These are phyloP conservation scores for Calonectria ilicicola DNA, from an alignment of 2,329 filamentous ascomycete species.

Conservation along the genomic window DNA sequence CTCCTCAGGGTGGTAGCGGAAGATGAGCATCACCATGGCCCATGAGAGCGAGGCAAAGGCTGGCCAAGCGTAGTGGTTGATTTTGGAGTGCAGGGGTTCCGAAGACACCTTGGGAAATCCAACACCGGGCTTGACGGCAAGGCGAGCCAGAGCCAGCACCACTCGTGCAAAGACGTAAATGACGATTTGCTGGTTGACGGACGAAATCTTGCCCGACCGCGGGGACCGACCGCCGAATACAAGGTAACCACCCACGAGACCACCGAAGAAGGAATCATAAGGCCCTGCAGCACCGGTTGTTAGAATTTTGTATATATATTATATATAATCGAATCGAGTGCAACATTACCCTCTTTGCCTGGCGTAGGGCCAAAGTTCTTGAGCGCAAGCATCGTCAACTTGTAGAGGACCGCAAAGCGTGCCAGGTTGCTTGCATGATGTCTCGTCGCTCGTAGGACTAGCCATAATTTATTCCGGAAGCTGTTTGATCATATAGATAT, in stretches of 20 bases:
- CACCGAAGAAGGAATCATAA: slow-evolving; percentile 88
- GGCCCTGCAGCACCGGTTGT: slow-evolving; percentile 58
- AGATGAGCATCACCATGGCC: slow-evolving; percentile 96
- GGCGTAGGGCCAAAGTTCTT: slow-evolving; percentile 69
- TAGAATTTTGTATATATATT: not conserved
- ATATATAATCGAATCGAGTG: not conserved
- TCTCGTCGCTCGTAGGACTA: slow-evolving; percentile 87
- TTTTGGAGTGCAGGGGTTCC: slow-evolving; percentile 59
- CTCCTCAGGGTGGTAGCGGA: slow-evolving; percentile 90
- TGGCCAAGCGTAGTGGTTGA: slow-evolving; percentile 86
- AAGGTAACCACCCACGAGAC: slow-evolving; percentile 89
- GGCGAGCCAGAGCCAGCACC: slow-evolving; percentile 83
- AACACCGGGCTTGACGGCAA: slow-evolving; percentile 77
- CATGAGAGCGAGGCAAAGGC: slow-evolving; percentile 92
- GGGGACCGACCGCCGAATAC: slow-evolving; percentile 81
- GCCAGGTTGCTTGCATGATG: slow-evolving; percentile 94
- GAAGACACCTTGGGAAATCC: slow-evolving; percentile 64
- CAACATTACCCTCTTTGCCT: slow-evolving; percentile 66
- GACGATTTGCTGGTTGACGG: slow-evolving; percentile 95
- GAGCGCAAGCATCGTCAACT: slow-evolving; percentile 81
- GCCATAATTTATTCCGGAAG: slow-evolving; percentile 79
- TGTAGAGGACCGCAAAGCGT: slow-evolving; percentile 92
- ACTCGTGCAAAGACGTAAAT: slow-evolving; percentile 98
- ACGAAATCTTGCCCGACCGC: slow-evolving; percentile 77
- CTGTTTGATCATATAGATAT: slow-evolving; percentile 44